These are phyloP conservation scores for Venturia oleaginea DNA, from an alignment of 2,329 filamentous ascomycete species.

Conservation along the genomic window DNA sequence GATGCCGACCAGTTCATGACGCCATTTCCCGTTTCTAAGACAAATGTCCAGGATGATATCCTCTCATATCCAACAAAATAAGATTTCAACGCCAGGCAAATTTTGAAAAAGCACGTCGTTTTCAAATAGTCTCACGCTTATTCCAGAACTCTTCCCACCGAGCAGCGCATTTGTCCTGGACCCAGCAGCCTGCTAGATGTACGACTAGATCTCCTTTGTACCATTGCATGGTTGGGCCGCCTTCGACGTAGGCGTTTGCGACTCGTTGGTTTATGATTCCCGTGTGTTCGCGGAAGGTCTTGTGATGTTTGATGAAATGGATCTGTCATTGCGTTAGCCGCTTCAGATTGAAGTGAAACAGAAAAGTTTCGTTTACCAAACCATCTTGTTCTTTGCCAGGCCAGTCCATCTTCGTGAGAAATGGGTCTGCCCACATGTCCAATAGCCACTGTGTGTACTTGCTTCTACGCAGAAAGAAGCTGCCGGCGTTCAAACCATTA, in stretches of 20 bases:
- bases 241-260: conserved; percentile 30
- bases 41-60: neutral
- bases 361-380: conserved; percentile 17
- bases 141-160: conserved; percentile 30
- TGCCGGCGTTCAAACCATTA: conserved; percentile 32
- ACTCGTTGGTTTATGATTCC: conserved; percentile 29
- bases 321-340: conserved; percentile 14
- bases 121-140: conserved; percentile 15
- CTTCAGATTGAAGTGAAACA: neutral
- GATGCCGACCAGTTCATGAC: neutral
- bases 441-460: conserved; percentile 29
- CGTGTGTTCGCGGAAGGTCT: conserved; percentile 28
- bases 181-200: conserved; percentile 34
- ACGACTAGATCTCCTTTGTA: conserved; percentile 31
- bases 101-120: neutral
- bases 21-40: neutral
- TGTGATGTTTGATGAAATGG: conserved; percentile 27
- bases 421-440: conserved; percentile 32
- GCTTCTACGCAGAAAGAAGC: conserved; percentile 30
- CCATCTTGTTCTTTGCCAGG: conserved; percentile 28
- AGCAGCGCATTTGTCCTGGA: conserved; percentile 24
- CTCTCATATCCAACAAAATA: neutral
- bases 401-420: conserved; percentile 28
- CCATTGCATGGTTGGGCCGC: conserved; percentile 29
- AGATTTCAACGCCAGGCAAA: neutral